These are phyloP conservation scores for Paraglomus occultum DNA, from an alignment of 192 early-diverging fungal genomes.

Conservation along the genomic window DNA sequence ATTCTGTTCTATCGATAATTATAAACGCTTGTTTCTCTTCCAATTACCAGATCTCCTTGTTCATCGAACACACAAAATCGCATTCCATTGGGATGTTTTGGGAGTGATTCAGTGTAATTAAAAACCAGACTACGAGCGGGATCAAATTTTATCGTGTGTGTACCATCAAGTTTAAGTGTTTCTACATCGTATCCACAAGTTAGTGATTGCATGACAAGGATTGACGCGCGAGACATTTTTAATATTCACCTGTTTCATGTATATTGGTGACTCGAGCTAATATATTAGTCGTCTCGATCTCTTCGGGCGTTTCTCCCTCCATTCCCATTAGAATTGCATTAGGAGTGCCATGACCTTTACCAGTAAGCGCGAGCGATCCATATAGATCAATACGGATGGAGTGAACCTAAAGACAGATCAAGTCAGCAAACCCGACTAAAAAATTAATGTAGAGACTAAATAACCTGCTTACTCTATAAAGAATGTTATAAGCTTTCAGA, in stretches of 20 bases:
- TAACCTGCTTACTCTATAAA: conserved; percentile 49
- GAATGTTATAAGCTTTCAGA: conserved; percentile 63
- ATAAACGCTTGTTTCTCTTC: too few species aligned
- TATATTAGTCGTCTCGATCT: conserved; percentile 81
- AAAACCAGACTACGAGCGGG: conserved; percentile 85
- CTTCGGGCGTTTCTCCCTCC: conserved; percentile 87
- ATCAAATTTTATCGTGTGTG: conserved; percentile 77
- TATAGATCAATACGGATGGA: conserved; percentile 83
- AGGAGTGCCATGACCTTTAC: conserved; percentile 94
- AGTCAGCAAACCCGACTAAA: background rate
- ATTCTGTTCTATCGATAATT: background rate
- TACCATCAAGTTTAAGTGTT: conserved; percentile 67
- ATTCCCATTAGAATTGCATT: conserved; percentile 87
- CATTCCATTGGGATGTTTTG: conserved; percentile 96
- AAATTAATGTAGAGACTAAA: background rate
- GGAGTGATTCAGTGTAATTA: conserved; percentile 81
- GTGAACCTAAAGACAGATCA: conserved; percentile 36
- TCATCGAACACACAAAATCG: conserved; percentile 85
- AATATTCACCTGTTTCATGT: conserved; percentile 47
- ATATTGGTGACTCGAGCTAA: conserved; percentile 72
- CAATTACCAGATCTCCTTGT: conserved; percentile 68
- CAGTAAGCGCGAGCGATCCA: conserved; percentile 91
- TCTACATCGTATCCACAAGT: background rate
- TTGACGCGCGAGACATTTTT: background rate
- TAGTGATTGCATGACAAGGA: background rate